Evolutionary conservation across 345 rosid genomes (phyloP), one percentile per base, ranked within the genome.

Genomic region (Rubroshorea leprosula): DNA sequence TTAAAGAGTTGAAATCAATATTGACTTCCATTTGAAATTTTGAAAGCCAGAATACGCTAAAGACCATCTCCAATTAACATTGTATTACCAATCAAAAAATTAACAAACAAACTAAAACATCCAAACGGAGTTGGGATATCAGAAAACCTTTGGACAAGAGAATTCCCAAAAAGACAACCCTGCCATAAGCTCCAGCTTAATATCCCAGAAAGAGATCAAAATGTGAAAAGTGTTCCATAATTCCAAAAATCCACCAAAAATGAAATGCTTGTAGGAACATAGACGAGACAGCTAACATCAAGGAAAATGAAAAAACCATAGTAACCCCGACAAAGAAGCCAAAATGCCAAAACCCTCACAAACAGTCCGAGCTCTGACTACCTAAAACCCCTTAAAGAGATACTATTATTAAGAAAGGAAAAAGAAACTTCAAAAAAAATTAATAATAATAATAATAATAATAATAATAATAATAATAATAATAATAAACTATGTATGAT

Each of bases 1-100:
- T 57, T 44, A 47, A 31, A 18, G 55, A 29, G 13, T 6, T 58
- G 51, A 50, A 29, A 51, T 50, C 23, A 19, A 45, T 48, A 54
- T 8, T 18, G 6, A 19, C 20, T 47, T 46, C 15, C 25, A 54
- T 21, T 12, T 29, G 49, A 56, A 58, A 22, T 39, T 24, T n/a
- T n/a, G n/a, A n/a, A n/a, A n/a, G n/a, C n/a, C n/a, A n/a, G n/a
- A n/a, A n/a, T n/a, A n/a, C n/a, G n/a, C 43, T n/a, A 61, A 35
- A 1, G 6, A 13, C 41, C 41, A 35, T 35, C 41, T 6, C 41
- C 11, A 35, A 6, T 35, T 35, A 8, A 13, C 9, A 3, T 2
- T 35, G 3, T 35, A 10, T 35, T 6, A 35, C 9, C 41, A 35
- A 35, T 8, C 41, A 35, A 35, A 35, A 35, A 35, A 9, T 9